Evolutionary conservation across 345 rosid species (phyloP).

Genomic region (Brassica rapa): DNA sequence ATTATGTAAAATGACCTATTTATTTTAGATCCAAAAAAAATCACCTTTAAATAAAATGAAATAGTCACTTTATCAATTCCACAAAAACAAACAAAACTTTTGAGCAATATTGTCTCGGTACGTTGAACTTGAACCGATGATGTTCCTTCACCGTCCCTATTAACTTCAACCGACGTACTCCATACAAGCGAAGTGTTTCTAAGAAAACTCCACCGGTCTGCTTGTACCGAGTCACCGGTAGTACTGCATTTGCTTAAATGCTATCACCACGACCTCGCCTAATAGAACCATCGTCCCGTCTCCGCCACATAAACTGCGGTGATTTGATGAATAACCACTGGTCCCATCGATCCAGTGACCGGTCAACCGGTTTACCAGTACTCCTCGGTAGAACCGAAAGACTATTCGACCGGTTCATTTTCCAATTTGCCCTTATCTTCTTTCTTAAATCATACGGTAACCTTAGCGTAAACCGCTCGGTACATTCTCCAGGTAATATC

Average conservation of each 20-base stretch:
- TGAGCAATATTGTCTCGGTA: background rate
- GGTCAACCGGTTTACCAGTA: slow-evolving; percentile 30
- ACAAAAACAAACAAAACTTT: too few relatives aligned
- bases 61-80: too few relatives aligned
- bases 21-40: too few relatives aligned
- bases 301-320: slow-evolving; percentile 41
- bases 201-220: slow-evolving; percentile 60
- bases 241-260: slow-evolving; percentile 18
- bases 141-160: background rate
- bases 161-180: slow-evolving; percentile 2
- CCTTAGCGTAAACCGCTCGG: slow-evolving; percentile 44
- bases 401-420: slow-evolving; percentile 41
- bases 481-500: slow-evolving; percentile 40
- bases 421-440: slow-evolving; percentile 34
- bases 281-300: slow-evolving; percentile 38
- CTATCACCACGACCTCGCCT: slow-evolving; percentile 35
- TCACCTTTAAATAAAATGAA: too few relatives aligned
- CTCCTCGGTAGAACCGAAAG: slow-evolving; percentile 34
- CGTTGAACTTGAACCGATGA: background rate
- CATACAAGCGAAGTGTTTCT: slow-evolving; percentile 50
- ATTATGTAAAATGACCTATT: too few relatives aligned
- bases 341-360: slow-evolving; percentile 33
- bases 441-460: slow-evolving; percentile 44
- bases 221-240: slow-evolving; percentile 37
- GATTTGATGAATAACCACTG: slow-evolving; percentile 39